Conservation (phyloP, 345 rosid species). For the Salix viminalis region DNA sequence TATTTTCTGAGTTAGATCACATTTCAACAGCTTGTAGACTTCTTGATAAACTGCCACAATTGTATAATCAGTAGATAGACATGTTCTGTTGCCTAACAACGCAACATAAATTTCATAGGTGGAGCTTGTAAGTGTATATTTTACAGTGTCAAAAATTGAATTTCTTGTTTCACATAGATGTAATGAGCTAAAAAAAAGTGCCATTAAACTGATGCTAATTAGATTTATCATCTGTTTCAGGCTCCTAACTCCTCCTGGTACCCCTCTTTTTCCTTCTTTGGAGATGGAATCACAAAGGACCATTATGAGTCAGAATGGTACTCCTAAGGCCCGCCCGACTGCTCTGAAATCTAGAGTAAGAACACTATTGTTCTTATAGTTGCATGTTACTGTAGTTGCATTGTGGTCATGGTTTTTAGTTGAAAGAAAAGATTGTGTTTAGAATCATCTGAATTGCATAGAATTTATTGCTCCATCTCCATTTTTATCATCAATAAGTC, state of each 20-base stretch:
- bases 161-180: neutral
- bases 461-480: too few relatives aligned
- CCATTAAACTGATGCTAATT: constrained; percentile 7
- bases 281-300: constrained; percentile 88
- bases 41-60: neutral
- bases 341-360: constrained; percentile 81
- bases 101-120: neutral
- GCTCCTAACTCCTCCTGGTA: constrained; percentile 98
- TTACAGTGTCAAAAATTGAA: neutral
- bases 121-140: neutral
- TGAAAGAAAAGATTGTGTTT: neutral
- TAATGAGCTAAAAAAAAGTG: neutral
- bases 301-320: constrained; percentile 59
- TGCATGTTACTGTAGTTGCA: neutral
- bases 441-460: neutral
- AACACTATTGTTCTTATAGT: neutral
- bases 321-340: constrained; percentile 59
- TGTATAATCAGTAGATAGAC: neutral
- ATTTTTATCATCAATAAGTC: neutral
- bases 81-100: neutral
- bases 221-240: constrained; percentile 34
- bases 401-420: neutral
- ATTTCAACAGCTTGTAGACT: neutral
- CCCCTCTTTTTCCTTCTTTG: constrained; percentile 94
- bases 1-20: neutral